These are phyloP conservation scores for Rutstroemia sp. DNA, from an alignment of 2,329 filamentous ascomycete species.

Conservation along the genomic window DNA sequence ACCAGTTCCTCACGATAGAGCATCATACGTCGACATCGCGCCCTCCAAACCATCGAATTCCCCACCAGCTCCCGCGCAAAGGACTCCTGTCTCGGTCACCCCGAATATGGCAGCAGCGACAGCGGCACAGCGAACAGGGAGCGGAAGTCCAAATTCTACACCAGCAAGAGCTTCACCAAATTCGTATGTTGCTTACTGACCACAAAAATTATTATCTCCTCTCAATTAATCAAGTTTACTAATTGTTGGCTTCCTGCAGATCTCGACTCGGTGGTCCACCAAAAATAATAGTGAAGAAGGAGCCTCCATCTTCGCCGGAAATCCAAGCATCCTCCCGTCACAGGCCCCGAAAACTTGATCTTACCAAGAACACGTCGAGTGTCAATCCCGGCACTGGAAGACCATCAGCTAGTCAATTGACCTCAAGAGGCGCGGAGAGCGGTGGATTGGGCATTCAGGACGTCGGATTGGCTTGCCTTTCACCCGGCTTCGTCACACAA, in stretches of 20 bases:
- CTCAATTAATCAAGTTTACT: slow-evolving; percentile 4
- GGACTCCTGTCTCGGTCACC: slow-evolving; percentile 31
- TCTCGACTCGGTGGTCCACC: slow-evolving; percentile 50
- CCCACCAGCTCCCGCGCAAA: slow-evolving; percentile 25
- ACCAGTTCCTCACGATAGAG: slow-evolving; percentile 58
- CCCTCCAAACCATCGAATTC: slow-evolving; percentile 28
- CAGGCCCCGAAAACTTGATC: slow-evolving; percentile 68
- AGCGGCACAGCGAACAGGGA: slow-evolving; percentile 40
- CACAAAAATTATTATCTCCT: neutral
- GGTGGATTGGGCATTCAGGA: slow-evolving; percentile 76
- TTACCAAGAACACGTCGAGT: slow-evolving; percentile 57
- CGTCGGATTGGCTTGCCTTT: slow-evolving; percentile 88
- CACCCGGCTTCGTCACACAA: slow-evolving; percentile 91
- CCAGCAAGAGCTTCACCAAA: slow-evolving; percentile 49
- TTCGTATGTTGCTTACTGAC: slow-evolving; percentile 42
- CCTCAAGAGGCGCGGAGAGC: slow-evolving; percentile 56
- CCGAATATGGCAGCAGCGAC: slow-evolving; percentile 34
- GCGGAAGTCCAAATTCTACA: slow-evolving; percentile 45
- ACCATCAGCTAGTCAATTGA: slow-evolving; percentile 61
- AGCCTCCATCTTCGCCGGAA: slow-evolving; percentile 73
- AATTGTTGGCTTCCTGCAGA: slow-evolving; percentile 31
- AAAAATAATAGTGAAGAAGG: slow-evolving; percentile 94
- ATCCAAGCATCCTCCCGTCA: slow-evolving; percentile 61
- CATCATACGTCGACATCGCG: slow-evolving; percentile 46
- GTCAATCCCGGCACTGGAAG: slow-evolving; percentile 52